Conservation (phyloP, 2,329 filamentous ascomycete species). For the Alternaria rosae region DNA sequence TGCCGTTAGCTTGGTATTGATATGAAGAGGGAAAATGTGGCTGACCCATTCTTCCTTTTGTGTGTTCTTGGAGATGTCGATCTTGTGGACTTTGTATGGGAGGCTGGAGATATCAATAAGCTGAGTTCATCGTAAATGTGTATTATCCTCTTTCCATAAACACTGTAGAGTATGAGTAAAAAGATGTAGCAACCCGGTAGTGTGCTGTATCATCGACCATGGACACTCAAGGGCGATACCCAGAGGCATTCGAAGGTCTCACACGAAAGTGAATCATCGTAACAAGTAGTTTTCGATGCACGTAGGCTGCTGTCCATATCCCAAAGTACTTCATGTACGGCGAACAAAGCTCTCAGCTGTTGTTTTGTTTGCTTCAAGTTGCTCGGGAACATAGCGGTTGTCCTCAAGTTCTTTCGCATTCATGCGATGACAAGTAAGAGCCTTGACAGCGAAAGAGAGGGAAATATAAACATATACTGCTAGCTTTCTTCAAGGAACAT, state of each 20-base stretch:
- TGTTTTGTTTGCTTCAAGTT: neutral
- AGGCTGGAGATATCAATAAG: conserved; percentile 51
- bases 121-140: neutral
- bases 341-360: too few relatives aligned
- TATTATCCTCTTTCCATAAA: neutral
- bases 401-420: neutral
- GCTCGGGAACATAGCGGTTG: too few relatives aligned
- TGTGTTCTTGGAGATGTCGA: conserved; percentile 76
- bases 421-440: neutral
- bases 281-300: neutral
- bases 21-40: neutral
- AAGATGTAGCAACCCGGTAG: too few relatives aligned
- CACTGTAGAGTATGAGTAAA: neutral
- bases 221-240: neutral
- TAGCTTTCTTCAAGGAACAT: neutral
- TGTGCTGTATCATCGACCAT: neutral
- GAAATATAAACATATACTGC: neutral
- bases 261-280: neutral
- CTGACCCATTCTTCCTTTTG: conserved; percentile 76
- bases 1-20: neutral
- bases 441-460: neutral
- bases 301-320: neutral
- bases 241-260: neutral
- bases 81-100: conserved; percentile 76
- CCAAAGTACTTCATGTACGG: neutral